A percentile compares a stretch with the other conserved stretches of the same genome.
Evolutionary conservation across 768 basidiomycete species (phyloP).

Genomic region (Coprinopsis sp.): DNA sequence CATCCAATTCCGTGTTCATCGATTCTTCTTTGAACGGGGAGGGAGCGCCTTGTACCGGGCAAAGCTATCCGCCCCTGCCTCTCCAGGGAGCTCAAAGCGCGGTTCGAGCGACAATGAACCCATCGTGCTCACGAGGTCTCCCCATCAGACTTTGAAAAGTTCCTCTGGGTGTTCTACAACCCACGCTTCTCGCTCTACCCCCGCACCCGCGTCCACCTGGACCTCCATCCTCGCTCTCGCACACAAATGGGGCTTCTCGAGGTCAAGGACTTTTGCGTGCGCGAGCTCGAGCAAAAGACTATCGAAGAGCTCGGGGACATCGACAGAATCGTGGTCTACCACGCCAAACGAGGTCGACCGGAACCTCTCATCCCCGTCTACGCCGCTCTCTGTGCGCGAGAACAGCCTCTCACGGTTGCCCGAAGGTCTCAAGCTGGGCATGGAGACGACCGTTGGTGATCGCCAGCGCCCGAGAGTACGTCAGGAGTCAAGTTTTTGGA

Average conservation of each 20-base stretch:
- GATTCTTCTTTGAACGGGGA: constrained; percentile 63
- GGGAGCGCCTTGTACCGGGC: constrained; percentile 42
- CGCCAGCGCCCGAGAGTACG: constrained; percentile 49
- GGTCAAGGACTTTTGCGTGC: constrained; percentile 48
- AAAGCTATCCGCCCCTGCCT: constrained; percentile 26
- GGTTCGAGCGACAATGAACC: constrained; percentile 39
- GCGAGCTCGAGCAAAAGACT: constrained; percentile 47
- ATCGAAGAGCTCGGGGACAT: constrained; percentile 42
- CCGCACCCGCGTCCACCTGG: constrained; percentile 50
- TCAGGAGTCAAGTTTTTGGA: constrained; percentile 25
- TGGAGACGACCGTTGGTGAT: constrained; percentile 51
- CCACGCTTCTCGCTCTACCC: constrained; percentile 51
- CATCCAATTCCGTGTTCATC: constrained; percentile 51
- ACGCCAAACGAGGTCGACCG: constrained; percentile 43
- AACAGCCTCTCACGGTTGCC: constrained; percentile 44
- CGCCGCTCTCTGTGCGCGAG: constrained; percentile 44
- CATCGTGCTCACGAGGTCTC: constrained; percentile 37
- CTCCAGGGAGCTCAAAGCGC: constrained; percentile 24
- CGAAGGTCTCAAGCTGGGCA: constrained; percentile 54
- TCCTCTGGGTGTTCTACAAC: constrained; percentile 63
- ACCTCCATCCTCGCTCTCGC: constrained; percentile 48
- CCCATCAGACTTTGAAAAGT: constrained; percentile 44
- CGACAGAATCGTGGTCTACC: constrained; percentile 55
- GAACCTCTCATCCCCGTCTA: constrained; percentile 50
- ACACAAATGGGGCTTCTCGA: constrained; percentile 53